Evolutionary conservation across 2,329 filamentous ascomycete genomes (phyloP).

Genomic region (Curvularia verruculosa): DNA sequence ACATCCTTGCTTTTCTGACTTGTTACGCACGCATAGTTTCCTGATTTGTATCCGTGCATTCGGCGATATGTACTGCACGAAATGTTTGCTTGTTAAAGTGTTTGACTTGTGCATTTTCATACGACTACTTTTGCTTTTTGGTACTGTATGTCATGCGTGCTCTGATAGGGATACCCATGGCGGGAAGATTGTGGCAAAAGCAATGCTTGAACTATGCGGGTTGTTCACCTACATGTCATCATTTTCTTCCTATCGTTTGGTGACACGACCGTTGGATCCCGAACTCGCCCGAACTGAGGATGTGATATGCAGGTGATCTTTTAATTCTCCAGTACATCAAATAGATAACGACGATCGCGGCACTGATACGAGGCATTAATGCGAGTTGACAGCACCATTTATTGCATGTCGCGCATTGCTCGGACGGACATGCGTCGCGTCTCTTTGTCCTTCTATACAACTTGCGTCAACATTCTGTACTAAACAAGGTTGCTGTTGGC

Average conservation of each 20-base stretch:
- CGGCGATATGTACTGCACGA: no score
- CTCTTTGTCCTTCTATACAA: background rate
- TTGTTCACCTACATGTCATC: background rate
- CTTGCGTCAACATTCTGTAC: background rate
- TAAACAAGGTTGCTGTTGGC: background rate
- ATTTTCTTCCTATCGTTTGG: background rate
- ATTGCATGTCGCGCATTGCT: no score
- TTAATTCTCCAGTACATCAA: background rate
- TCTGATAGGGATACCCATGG: background rate
- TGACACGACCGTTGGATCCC: background rate
- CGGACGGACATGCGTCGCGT: background rate
- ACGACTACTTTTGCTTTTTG: background rate
- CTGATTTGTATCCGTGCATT: background rate
- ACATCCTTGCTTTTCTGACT: no score
- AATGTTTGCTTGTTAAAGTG: background rate
- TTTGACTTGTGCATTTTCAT: background rate
- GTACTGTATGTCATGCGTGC: background rate
- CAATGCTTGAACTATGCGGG: background rate
- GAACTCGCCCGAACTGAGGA: background rate
- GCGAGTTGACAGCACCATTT: no score
- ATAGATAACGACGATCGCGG: background rate
- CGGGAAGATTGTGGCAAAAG: background rate
- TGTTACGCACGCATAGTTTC: background rate
- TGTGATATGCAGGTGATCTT: background rate
- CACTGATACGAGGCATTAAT: background rate